Evolutionary conservation across 306 rosid genomes (phyloP).

Genomic region (Psophocarpus tetragonolobus): DNA sequence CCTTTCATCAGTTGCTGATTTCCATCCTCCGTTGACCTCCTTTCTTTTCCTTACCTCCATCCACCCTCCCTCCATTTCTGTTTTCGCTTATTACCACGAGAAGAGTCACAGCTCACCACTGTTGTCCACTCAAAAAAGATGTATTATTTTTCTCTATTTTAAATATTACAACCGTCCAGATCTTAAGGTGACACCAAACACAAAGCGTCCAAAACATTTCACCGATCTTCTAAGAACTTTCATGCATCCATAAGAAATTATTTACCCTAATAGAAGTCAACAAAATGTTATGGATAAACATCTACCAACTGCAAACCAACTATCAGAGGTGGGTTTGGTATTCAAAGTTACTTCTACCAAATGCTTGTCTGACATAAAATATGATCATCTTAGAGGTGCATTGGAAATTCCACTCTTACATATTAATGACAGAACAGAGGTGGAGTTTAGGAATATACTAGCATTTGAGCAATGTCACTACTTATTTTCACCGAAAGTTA

Average conservation of each 20-base stretch:
- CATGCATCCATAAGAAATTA: not conserved
- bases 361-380: slow-evolving; percentile 28
- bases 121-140: too few species aligned
- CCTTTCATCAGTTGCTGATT: too few species aligned
- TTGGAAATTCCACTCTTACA: slow-evolving; percentile 34
- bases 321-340: slow-evolving; percentile 37
- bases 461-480: not conserved
- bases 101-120: too few species aligned
- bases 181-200: too few species aligned
- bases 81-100: too few species aligned
- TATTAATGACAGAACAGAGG: not conserved
- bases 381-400: not conserved
- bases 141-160: too few species aligned
- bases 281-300: not conserved
- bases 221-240: not conserved
- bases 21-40: too few species aligned
- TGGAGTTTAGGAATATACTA: slow-evolving; percentile 13
- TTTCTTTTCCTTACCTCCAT: too few species aligned
- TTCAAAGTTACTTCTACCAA: not conserved
- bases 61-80: too few species aligned
- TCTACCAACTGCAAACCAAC: not conserved
- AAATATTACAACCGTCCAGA: too few species aligned
- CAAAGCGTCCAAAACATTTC: too few species aligned
- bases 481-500: not conserved
- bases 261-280: too few species aligned